phyloP scores from a whole-genome alignment of 176 grass and related monocot species.

The Paspalum notatum region DNA sequence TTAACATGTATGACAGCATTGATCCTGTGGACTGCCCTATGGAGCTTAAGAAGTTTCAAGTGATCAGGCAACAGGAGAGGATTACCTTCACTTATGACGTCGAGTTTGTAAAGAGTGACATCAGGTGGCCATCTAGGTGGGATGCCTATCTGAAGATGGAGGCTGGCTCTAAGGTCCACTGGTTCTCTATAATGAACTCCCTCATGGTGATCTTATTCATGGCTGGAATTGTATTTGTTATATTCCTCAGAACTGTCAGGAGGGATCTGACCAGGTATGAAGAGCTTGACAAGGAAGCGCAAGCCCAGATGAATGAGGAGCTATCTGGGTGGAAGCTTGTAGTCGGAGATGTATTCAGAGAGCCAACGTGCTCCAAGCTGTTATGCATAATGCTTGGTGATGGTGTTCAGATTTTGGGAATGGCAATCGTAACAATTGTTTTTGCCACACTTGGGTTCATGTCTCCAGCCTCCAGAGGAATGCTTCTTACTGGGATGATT shows the following conservation, averaged over 20 bases:
- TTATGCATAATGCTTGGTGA: constrained; percentile 84
- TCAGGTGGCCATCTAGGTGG: constrained; percentile 91
- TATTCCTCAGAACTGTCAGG: constrained; percentile 85
- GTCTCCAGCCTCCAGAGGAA: constrained; percentile 86
- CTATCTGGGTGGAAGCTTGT: constrained; percentile 91
- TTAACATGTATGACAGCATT: constrained; percentile 79
- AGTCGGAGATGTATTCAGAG: constrained; percentile 86
- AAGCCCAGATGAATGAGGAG: constrained; percentile 87
- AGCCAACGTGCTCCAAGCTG: constrained; percentile 70
- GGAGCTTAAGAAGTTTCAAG: constrained; percentile 75
- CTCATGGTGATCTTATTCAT: constrained; percentile 93
- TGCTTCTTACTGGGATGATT: constrained; percentile 92
- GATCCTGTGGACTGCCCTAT: constrained; percentile 63
- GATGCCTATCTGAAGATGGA: constrained; percentile 90
- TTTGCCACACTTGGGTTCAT: constrained; percentile 85
- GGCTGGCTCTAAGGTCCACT: constrained; percentile 75
- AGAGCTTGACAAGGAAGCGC: constrained; percentile 72
- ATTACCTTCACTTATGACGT: constrained; percentile 82
- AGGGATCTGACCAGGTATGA: constrained; percentile 86
- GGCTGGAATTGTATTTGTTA: constrained; percentile 93
- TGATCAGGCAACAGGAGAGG: constrained; percentile 74
- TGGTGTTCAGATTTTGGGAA: constrained; percentile 79
- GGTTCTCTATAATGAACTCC: constrained; percentile 97
- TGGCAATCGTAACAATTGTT: constrained; percentile 69
- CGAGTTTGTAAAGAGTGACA: constrained; percentile 79